Conservation (phyloP, 805 yeast genomes). For the Candida maltosa region DNA sequence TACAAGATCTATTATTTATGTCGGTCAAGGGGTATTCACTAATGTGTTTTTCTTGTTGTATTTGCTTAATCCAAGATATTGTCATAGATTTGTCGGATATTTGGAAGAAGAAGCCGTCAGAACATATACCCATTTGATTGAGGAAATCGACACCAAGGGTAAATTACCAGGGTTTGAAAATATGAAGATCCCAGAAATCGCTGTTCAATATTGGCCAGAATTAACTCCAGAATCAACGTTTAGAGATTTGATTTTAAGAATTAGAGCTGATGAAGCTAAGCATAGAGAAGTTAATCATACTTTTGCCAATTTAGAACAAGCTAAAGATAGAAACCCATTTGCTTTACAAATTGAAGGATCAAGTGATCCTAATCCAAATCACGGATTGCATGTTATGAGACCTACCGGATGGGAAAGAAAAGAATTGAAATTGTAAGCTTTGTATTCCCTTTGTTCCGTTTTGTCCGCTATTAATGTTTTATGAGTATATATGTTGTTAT, state of each 20-base stretch:
- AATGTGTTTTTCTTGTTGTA: slow-evolving; percentile 61
- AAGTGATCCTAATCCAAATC: slow-evolving; percentile 35
- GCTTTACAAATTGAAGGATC: slow-evolving; percentile 41
- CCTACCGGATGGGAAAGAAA: slow-evolving; percentile 42
- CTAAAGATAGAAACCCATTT: slow-evolving; percentile 64
- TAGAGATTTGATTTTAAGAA: slow-evolving; percentile 54
- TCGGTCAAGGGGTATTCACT: slow-evolving; percentile 70
- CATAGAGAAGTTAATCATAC: slow-evolving; percentile 81
- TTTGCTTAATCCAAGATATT: slow-evolving; percentile 55
- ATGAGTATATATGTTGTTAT: no score
- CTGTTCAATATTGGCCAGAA: slow-evolving; percentile 59
- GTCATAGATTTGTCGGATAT: slow-evolving; percentile 76
- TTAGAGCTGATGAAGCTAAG: slow-evolving; percentile 76
- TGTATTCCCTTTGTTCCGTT: no score
- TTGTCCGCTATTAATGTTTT: no score
- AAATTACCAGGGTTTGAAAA: slow-evolving; percentile 46
- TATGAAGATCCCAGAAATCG: slow-evolving; percentile 52
- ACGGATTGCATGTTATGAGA: slow-evolving; percentile 28
- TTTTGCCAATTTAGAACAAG: slow-evolving; percentile 57
- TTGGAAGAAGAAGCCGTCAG: slow-evolving; percentile 76
- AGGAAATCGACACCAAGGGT: slow-evolving; percentile 50
- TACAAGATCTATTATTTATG: slow-evolving; percentile 40
- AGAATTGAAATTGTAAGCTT: slow-evolving; percentile 25
- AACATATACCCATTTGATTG: slow-evolving; percentile 58
- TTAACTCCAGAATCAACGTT: slow-evolving; percentile 50